Evolutionary conservation across 1,139 yeast species (phyloP).

Genomic region (Taphrina flavorubra): DNA sequence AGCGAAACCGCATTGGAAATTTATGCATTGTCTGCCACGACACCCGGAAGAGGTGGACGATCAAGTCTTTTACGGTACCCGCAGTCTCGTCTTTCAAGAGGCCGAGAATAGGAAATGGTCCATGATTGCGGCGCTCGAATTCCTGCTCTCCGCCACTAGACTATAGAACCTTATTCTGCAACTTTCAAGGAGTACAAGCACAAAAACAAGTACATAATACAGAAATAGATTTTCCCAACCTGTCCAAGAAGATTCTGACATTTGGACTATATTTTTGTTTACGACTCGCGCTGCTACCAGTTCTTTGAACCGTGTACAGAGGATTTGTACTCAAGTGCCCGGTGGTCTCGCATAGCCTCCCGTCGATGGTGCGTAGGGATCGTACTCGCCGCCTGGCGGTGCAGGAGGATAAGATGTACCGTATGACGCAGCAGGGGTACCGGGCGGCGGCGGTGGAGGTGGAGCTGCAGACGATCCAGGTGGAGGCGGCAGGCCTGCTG

Average conservation of each 20-base stretch:
- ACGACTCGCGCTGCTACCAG: too few species aligned
- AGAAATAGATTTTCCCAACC: not conserved
- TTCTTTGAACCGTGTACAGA: too few species aligned
- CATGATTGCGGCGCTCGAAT: conserved; percentile 88
- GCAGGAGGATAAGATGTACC: not conserved
- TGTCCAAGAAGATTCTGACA: too few species aligned
- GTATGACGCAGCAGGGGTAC: not conserved
- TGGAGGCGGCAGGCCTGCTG: conserved; percentile 12
- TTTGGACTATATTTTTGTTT: too few species aligned
- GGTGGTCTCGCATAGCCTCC: conserved; percentile 19
- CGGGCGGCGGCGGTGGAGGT: conserved; percentile 31
- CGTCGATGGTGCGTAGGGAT: conserved; percentile 15
- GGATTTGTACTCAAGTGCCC: not conserved
- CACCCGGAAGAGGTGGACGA: conserved; percentile 92
- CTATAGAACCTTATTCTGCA: not conserved
- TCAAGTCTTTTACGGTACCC: conserved; percentile 83
- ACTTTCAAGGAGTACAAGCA: too few species aligned
- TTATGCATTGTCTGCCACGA: conserved; percentile 97
- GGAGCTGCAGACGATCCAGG: not conserved
- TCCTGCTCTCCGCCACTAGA: conserved; percentile 15
- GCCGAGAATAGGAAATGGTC: conserved; percentile 96
- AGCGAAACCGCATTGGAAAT: conserved; percentile 75
- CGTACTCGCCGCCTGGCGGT: conserved; percentile 12
- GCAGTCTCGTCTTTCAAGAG: conserved; percentile 87
- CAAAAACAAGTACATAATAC: not conserved